Evolutionary conservation across 169 alveolate species (phyloP), one percentile per base, ranked within the genome.

Genomic region (Amoebophrya sp.): DNA sequence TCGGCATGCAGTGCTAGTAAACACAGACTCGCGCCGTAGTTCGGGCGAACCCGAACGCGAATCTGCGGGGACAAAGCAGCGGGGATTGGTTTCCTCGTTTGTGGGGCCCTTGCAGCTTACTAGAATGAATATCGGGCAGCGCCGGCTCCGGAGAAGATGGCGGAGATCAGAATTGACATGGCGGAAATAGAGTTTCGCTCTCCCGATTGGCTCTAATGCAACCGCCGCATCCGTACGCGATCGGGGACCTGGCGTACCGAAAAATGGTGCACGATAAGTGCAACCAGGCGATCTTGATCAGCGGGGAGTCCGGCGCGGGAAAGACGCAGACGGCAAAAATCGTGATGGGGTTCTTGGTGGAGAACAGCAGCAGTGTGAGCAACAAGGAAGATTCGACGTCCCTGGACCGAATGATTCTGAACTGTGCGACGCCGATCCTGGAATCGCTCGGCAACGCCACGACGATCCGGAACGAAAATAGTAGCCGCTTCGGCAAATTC

Each of bases 401-500:
- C 10, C 78, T 58, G 5, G 78, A 58, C 23, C 7, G 23, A 2
- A 58, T 58, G 78, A 58, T 58, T 16, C 78, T 58, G 4, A 13
- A 29, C 78, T 23, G 78, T 58, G 97, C 99, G 89, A 98, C 97
- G 93, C 99, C 99, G 39, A 92, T 98, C 16, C 94, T 97, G 91
- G 99, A 98, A 94, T 98, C 99, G 40, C 97, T 98, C 91, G 99
- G 99, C 38, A 98, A 98, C 95, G 99, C 99, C 0, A 98, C 98
- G 94, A 98, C 99, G 40, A 94, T 97, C 18, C 97, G 98, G 91
- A 98, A 98, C 95, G 97, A 98, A 94, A 98, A 98, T 94, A 95
- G 98, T 20, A 94, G 98, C 91, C 94, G 99, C 90, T 98, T 98
- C 94, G 99, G 99, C 16, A 98, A 98, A 94, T 97, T 97, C 93